Evolutionary conservation across 805 yeast genomes (phyloP), one percentile per base, ranked within the genome.

Genomic region (Metschnikowia aberdeeniae): DNA sequence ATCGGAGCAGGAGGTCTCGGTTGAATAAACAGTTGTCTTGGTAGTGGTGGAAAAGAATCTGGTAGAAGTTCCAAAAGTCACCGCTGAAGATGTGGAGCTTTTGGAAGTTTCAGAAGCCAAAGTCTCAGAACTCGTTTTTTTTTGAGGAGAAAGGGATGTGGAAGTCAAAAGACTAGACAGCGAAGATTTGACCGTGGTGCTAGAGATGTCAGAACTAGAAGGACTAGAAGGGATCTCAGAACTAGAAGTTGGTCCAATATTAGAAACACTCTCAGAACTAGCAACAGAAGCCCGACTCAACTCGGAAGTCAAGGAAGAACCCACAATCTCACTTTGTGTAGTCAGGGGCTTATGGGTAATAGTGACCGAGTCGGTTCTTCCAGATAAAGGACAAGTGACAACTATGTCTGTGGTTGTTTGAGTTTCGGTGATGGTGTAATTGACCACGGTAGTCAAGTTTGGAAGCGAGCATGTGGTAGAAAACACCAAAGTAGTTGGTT

Each of bases 401-500:
- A 39, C 27, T 20, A 39, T 32, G n/a, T 39, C 42, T 10, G 42
- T 39, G 30, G 30, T 11, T 6, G 42, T 39, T 31, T 39, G 29
- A 4, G 33, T 33, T 27, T 24, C 42, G 1, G 44, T 19, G 27
- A 22, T 20, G 14, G 49, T 48, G 14, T 36, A 30, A n/a, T 45
- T 48, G 34, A 45, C 26, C 26, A 45, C 44, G 5, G 42, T 30
- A 17, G 47, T 45, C 20, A 42, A 40, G 22, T 36, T 34, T 3
- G 47, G 42, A 36, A 39, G 43, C 24, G 43, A 32, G 32, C 49
- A 46, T 2, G 49, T 46, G 27, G 49, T 46, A n/a, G 36, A 8
- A 35, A 45, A 42, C 28, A 45, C 37, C 10, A 37, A 7, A 14
- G 31, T 36, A 5, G 39, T n/a, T 19, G 39, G 13, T 17, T 24